Base-by-base conservation (phyloP, 768 basidiomycete genomes). In the Mycena alexandri region DNA sequence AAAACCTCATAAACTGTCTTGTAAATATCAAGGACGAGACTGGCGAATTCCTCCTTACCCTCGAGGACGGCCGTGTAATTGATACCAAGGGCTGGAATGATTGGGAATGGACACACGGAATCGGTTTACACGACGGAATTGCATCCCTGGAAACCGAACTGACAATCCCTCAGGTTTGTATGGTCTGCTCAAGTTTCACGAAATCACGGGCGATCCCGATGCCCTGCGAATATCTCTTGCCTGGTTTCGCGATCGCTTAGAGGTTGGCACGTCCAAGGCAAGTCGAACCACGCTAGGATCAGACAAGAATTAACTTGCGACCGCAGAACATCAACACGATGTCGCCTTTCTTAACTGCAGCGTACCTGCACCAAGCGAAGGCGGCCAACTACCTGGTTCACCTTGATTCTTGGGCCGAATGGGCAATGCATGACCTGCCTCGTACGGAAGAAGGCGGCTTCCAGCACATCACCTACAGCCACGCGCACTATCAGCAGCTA, bases 51-150 rank as follows among this genome's bases (percentile, higher is more conserved):
- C 73, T 88, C 21, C 71, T 86, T 73, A 76, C 79, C 14, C 74
- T 86, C n/a, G 75, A 77, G 16, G 85, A 87, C 74, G 86, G 86
- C 6, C 79, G 85, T 29, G 73, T 84, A 43, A 85, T 88, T 46
- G 86, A 89, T 67, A 88, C 87, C 1, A 88, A 88, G 67, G 84
- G 84, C 9, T 88, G 86, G 86, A 80, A 85, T 61, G 85, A 86
- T 60, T 88, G 87, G 86, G 85, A 87, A 79, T 83, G 82, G 82
- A 84, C 82, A 11, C 82, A 84, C 70, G 82, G 83, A 56, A 76
- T 84, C 67, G 83, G 82, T 82, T 61, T 29, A 29, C 6, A 16
- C 58, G 42, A 14, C 33, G 2, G 2, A 54, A 24, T 21, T n/a
- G 17, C n/a, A 21, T 55, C 36, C 21, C 33, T n/a, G 6, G 14